These are phyloP conservation scores for Chrysopogon serrulatus DNA, from an alignment of 176 grass and related monocot genomes.

Conservation along the genomic window DNA sequence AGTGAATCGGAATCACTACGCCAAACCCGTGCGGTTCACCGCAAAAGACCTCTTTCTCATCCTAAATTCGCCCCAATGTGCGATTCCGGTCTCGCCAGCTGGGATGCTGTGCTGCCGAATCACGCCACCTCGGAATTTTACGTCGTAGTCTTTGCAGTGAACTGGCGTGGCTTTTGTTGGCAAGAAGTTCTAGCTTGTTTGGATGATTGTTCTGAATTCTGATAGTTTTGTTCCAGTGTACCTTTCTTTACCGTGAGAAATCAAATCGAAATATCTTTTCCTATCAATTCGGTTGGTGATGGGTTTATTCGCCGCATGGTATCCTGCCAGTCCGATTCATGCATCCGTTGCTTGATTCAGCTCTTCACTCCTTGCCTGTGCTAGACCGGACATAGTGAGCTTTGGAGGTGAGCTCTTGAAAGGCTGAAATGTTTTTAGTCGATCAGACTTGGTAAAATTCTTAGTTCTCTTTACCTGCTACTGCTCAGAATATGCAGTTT, in stretches of 20 bases:
- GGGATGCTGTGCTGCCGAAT: neutral
- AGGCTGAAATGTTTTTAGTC: neutral
- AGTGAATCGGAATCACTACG: neutral
- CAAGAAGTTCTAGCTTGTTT: neutral
- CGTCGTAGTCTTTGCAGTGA: neutral
- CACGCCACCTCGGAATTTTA: neutral
- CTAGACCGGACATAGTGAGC: neutral
- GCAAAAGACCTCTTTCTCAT: neutral
- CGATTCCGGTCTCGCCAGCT: neutral
- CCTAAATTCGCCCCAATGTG: conserved; percentile 6
- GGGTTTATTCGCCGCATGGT: neutral
- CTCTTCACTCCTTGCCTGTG: neutral
- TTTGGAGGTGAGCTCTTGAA: neutral
- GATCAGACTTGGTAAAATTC: neutral
- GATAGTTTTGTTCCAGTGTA: neutral
- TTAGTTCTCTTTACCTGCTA: neutral
- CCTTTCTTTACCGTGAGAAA: neutral
- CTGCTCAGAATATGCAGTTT: neutral
- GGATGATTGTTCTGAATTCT: neutral
- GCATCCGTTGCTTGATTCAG: neutral
- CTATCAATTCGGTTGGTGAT: neutral
- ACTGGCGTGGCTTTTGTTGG: neutral
- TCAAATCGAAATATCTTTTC: neutral
- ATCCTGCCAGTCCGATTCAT: neutral
- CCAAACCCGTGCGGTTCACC: neutral